phyloP scores from a whole-genome alignment of 2,329 filamentous ascomycete species.

The Colletotrichum sp. region DNA sequence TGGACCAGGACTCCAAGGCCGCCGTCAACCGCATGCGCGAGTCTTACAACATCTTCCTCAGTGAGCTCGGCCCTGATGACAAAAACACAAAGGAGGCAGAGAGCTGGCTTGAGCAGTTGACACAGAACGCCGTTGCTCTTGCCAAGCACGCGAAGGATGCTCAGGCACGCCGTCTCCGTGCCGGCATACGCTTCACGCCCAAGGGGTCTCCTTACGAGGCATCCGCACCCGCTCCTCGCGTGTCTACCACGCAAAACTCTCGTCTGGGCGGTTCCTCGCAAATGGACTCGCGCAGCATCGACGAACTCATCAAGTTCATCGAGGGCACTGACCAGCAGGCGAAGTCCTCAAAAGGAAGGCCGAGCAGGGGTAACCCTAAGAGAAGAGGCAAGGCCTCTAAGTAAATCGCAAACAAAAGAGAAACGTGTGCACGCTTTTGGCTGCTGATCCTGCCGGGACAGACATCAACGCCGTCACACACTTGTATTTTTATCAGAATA shows the following conservation, averaged over 20 bases:
- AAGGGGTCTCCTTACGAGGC: slow-evolving; percentile 65
- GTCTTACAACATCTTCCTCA: slow-evolving; percentile 93
- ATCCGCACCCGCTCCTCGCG: slow-evolving; percentile 29
- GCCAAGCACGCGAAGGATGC: slow-evolving; percentile 92
- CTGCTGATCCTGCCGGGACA: neutral
- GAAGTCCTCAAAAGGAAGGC: slow-evolving; percentile 58
- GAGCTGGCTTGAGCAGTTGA: slow-evolving; percentile 94
- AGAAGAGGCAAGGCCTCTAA: slow-evolving; percentile 42
- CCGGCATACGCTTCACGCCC: slow-evolving; percentile 71
- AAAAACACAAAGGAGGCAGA: slow-evolving; percentile 99
- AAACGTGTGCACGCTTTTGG: neutral
- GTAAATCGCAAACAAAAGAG: neutral
- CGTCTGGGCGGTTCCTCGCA: slow-evolving; percentile 30
- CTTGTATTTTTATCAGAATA: neutral
- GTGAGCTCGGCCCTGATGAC: slow-evolving; percentile 84
- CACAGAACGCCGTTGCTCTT: slow-evolving; percentile 91
- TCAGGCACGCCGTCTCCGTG: slow-evolving; percentile 74
- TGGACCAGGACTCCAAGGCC: slow-evolving; percentile 94
- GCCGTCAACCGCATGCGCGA: slow-evolving; percentile 95
- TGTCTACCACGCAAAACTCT: slow-evolving; percentile 14
- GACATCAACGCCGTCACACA: neutral
- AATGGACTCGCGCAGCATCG: slow-evolving; percentile 83
- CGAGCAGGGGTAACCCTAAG: slow-evolving; percentile 61
- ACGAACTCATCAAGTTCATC: slow-evolving; percentile 93
- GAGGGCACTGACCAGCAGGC: slow-evolving; percentile 71